Base-by-base conservation (phyloP, 352 stramenopile species). In the Blastocystis hominis region DNA sequence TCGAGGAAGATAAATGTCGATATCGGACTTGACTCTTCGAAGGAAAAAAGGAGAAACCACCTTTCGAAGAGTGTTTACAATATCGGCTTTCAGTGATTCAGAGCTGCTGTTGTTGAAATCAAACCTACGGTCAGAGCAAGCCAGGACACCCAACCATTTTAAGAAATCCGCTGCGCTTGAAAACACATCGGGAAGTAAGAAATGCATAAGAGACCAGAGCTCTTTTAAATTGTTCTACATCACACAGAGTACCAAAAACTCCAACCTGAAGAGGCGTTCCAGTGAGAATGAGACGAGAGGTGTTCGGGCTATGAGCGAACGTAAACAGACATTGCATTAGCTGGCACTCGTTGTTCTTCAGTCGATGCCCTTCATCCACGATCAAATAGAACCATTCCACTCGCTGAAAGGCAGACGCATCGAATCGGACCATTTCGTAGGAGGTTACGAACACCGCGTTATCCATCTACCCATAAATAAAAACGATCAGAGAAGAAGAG, bases 11-110 rank as follows among this genome's bases (percentile, higher is more conserved):
- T 94, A 93, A 66, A 97, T 94, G 76, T 97, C 96, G 0, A 99
- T 96, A 89, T 98, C 96, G 13, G 93, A 93, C 91, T 99, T 99
- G 42, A 98, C 92, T 44, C 97, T 94, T 77, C 97, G 94, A 68
- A 99, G 89, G 89, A 99, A 93, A 90, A 99, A 99, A n/a, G 96
- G 96, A 0, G 94, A 91, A 0, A 99, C 90, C n/a, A 98, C 94
- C 1, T 95, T 98, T 70, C 77, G 59, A 17, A 94, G 91, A 30
- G 94, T 92, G 81, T 95, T 95, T 17, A 87, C 95, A 95, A 93
- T 92, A 95, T 87, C 66, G 9, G 64, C 92, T 91, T 79, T 95
- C 91, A 68, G 94, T 94, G 62, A 94, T 91, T 72, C 61, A 10
- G 46, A 76, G 1, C 5, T n/a, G 34, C 38, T 53, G 13, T 79